phyloP scores from a whole-genome alignment of 306 rosid genomes.

The Acacia melanoxylon region DNA sequence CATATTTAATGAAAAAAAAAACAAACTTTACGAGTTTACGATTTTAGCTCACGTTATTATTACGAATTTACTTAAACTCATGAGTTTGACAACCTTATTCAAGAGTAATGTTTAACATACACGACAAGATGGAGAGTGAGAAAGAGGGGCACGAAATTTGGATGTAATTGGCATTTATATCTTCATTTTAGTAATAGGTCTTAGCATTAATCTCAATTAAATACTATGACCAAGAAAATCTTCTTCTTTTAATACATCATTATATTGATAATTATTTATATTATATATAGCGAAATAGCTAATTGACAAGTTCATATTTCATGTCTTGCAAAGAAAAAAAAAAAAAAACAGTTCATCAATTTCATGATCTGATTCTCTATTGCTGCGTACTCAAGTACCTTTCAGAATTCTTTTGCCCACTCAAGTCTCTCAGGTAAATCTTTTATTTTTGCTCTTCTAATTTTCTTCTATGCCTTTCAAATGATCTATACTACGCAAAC shows the following conservation, averaged over 20 bases:
- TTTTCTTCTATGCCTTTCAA: not conserved
- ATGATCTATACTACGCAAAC: not conserved
- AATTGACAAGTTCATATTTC: not conserved
- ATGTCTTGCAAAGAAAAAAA: too few relatives aligned
- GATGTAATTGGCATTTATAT: too few relatives aligned
- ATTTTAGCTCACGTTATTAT: too few relatives aligned
- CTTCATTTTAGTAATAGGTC: not conserved
- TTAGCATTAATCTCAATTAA: not conserved
- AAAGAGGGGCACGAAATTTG: too few relatives aligned
- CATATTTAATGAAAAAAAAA: too few relatives aligned
- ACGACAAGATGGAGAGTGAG: too few relatives aligned
- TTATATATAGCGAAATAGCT: not conserved
- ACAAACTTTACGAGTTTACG: too few relatives aligned
- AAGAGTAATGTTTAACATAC: too few relatives aligned
- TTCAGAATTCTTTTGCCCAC: not conserved
- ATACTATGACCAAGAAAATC: not conserved
- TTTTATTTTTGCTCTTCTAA: not conserved
- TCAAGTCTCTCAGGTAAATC: not conserved
- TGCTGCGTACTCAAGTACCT: not conserved
- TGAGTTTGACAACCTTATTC: too few relatives aligned
- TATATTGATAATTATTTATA: not conserved
- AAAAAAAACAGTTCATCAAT: not conserved
- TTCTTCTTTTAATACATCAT: not conserved
- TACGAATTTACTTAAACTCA: too few relatives aligned
- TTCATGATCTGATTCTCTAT: not conserved